Conservation (phyloP, 176 grass and related monocot genomes). For the Avena atlantica region DNA sequence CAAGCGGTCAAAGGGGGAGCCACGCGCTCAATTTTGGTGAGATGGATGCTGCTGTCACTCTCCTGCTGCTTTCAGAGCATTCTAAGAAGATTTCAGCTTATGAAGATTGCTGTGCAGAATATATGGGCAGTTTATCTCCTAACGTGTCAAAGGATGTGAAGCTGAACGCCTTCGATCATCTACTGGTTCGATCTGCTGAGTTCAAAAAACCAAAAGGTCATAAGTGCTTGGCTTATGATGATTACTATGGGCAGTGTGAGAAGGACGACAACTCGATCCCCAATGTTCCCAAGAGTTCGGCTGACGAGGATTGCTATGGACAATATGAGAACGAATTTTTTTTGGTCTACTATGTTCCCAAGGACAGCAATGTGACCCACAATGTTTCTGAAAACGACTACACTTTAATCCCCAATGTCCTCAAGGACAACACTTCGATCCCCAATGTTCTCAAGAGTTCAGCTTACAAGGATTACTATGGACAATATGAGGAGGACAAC, state of each 20-base stretch:
- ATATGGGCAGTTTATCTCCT: background rate
- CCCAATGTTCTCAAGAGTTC: constrained; percentile 20
- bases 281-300: constrained; percentile 25
- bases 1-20: constrained; percentile 40
- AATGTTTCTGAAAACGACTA: constrained; percentile 16
- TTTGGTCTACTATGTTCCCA: constrained; percentile 17
- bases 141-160: constrained; percentile 24
- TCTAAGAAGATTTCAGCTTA: constrained; percentile 24
- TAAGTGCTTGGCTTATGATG: constrained; percentile 29
- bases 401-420: constrained; percentile 16
- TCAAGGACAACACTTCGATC: constrained; percentile 18
- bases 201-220: constrained; percentile 7
- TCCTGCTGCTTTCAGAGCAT: constrained; percentile 38
- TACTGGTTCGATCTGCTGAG: background rate
- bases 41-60: constrained; percentile 44
- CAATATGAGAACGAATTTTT: constrained; percentile 11
- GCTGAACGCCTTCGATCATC: constrained; percentile 21
- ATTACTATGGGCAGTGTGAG: constrained; percentile 13
- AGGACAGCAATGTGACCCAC: background rate
- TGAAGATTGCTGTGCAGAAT: constrained; percentile 24
- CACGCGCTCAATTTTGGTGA: constrained; percentile 13
- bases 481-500: constrained; percentile 22
- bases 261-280: constrained; percentile 28
- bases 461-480: constrained; percentile 27
- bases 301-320: constrained; percentile 23